Base-by-base conservation (phyloP, 2,329 filamentous ascomycete species). In the Botryotinia globosa region DNA sequence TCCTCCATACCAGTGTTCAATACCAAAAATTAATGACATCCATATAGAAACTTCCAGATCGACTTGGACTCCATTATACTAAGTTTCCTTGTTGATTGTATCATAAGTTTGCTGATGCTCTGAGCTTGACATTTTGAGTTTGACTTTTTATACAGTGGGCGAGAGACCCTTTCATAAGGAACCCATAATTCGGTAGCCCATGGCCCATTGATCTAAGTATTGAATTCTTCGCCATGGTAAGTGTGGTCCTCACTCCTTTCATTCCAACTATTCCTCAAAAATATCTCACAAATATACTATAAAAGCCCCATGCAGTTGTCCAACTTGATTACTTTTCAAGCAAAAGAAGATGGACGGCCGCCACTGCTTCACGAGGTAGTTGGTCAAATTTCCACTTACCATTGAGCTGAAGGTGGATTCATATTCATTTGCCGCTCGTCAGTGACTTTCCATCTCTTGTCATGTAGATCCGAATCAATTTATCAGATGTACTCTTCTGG, bases 211-310 rank as follows among this genome's bases (percentile, higher is more conserved):
- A 6, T 12, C 25, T 14, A n/a, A 51, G 9, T 14, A 14, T 51
- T 6, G 10, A n/a, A 3, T 51, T n/a, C 25, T 14, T 51, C 51
- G 12, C 25, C 2, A 29, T 3, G 7, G 1, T 25, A 20, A 42
- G 1, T 14, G 3, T 42, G 6, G 37, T n/a, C 4, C 59, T 18
- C 3, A 42, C 9, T 6, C 3, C 6, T 10, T 42, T 18, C 25
- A 2, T 12, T 25, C 1, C 16, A 9, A 20, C 9, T 25, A 10
- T 7, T 37, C 1, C 2, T 10, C 1, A 3, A 39, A 3, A n/a
- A 9, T 0, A n/a, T 39, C 25, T 61, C 9, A 14, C 37, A 12
- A 8, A 22, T 16, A 1, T 9, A 39, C 34, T 61, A 39, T 39
- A 61, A 61, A 61, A 61, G 4, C 25, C 16, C 3, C 7, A 9